Evolutionary conservation across 306 rosid species (phyloP), one percentile per base, ranked within the genome.

Genomic region (Castanea sativa): DNA sequence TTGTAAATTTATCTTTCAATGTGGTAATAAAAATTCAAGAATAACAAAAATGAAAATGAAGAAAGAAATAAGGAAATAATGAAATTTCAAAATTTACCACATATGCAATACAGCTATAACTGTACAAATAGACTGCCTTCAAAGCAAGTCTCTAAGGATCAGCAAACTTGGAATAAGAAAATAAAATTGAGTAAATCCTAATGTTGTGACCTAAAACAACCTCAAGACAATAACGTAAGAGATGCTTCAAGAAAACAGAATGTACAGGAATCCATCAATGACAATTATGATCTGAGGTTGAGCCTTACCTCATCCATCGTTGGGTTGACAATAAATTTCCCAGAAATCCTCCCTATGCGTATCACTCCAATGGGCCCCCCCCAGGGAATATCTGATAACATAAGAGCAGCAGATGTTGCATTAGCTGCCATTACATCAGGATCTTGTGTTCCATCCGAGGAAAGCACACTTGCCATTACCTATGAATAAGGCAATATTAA

Each of bases 321-420:
- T 77, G 99, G 99, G 80, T 95, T 95, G 69, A 95, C 84, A 16
- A 95, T 73, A 88, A 92, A 95, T 85, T 89, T 68, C 32, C 98
- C 98, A 15, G 79, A 74, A 77, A 93, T 87, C 83, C 99, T 84
- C 71, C 99, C 99, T 11, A 95, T 88, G 15, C 98, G 94, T 77
- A 95, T 84, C 92, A 93, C 83, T 70, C 98, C 99, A 43, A 95
- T 92, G 73, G 99, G 99, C 35, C 98, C 99, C 11, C 89, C 94
- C 99, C 99, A 95, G 18, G 99, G 99, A 83, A 95, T 90, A 88
- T 95, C 98, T 4, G 99, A 92, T 83, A 95, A 78, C 98, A 93
- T 95, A 79, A 95, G 98, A 20, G 99, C 99, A 79, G 97, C 91
- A 0, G 99, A 95, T 35, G 99, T 79, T 4, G 97, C 93, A 85